phyloP scores from a whole-genome alignment of 2,329 filamentous ascomycete genomes.

The Alternaria panax region DNA sequence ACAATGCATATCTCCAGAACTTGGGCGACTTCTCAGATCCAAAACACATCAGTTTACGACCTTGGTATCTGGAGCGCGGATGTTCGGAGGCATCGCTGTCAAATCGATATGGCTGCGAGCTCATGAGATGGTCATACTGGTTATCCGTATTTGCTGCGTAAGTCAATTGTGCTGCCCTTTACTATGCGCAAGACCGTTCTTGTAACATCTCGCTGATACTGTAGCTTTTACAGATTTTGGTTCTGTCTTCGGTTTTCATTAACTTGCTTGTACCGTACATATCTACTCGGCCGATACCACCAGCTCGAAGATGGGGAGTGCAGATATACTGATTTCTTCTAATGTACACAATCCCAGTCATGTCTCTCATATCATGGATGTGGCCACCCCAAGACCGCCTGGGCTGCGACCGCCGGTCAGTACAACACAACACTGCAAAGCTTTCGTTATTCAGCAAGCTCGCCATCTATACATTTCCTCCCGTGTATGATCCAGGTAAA shows the following conservation, averaged over 20 bases:
- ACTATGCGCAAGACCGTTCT: background rate
- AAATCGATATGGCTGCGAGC: slow-evolving; percentile 11
- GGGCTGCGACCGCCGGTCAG: background rate
- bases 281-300: slow-evolving; percentile 16
- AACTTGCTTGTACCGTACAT: slow-evolving; percentile 26
- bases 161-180: slow-evolving; percentile 2
- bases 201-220: background rate
- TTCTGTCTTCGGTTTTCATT: slow-evolving; percentile 16
- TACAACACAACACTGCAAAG: background rate
- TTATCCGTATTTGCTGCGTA: slow-evolving; percentile 20
- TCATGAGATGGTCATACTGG: slow-evolving; percentile 14
- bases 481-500: fast-evolving
- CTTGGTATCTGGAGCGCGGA: slow-evolving; percentile 28
- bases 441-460: background rate
- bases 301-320: slow-evolving; percentile 1
- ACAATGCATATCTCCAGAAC: slow-evolving; percentile 17
- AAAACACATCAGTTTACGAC: slow-evolving; percentile 19
- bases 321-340: background rate
- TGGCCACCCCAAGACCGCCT: background rate
- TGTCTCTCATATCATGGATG: background rate
- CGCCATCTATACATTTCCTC: background rate
- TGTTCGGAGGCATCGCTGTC: slow-evolving; percentile 12
- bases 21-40: slow-evolving; percentile 25
- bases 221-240: slow-evolving; percentile 13
- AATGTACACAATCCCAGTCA: background rate